Evolutionary conservation across 2,329 filamentous ascomycete species (phyloP).

Genomic region (Alternaria sp.): DNA sequence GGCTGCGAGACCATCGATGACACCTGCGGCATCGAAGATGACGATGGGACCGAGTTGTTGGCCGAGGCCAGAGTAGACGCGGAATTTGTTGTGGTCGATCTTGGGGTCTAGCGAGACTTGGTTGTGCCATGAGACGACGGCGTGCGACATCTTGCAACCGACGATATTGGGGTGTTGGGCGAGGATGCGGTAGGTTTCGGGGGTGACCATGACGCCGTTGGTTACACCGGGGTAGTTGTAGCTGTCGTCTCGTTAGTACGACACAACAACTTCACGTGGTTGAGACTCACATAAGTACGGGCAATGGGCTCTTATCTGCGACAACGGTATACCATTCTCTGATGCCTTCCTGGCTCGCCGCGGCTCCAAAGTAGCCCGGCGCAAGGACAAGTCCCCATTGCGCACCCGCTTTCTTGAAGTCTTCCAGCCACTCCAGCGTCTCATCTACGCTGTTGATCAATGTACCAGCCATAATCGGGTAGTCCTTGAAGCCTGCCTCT

Average conservation of each 20-base stretch:
- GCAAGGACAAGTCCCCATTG: constrained; percentile 68
- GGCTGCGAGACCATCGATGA: constrained; percentile 70
- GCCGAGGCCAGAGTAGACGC: constrained; percentile 68
- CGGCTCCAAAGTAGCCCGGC: constrained; percentile 69
- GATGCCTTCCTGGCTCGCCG: constrained; percentile 64
- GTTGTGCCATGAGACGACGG: constrained; percentile 68
- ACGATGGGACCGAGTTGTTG: constrained; percentile 70
- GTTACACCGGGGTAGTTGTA: constrained; percentile 72
- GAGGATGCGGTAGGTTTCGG: constrained; percentile 64
- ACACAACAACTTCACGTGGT: neutral
- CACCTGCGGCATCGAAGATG: constrained; percentile 67
- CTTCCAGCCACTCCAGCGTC: constrained; percentile 63
- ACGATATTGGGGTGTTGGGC: constrained; percentile 70
- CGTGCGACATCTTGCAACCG: constrained; percentile 73
- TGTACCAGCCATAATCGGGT: constrained; percentile 68
- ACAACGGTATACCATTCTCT: constrained; percentile 66
- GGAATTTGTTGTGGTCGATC: constrained; percentile 66
- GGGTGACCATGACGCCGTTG: constrained; percentile 66
- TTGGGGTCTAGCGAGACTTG: constrained; percentile 65
- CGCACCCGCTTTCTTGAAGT: constrained; percentile 63
- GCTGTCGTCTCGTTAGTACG: constrained; percentile 38
- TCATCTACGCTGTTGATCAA: constrained; percentile 68
- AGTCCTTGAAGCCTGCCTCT: constrained; percentile 62
- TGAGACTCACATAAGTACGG: constrained; percentile 63
- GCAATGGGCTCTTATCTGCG: constrained; percentile 66